Conservation (phyloP, 73 alveolate species). For the Symbiodinium pilosum region DNA sequence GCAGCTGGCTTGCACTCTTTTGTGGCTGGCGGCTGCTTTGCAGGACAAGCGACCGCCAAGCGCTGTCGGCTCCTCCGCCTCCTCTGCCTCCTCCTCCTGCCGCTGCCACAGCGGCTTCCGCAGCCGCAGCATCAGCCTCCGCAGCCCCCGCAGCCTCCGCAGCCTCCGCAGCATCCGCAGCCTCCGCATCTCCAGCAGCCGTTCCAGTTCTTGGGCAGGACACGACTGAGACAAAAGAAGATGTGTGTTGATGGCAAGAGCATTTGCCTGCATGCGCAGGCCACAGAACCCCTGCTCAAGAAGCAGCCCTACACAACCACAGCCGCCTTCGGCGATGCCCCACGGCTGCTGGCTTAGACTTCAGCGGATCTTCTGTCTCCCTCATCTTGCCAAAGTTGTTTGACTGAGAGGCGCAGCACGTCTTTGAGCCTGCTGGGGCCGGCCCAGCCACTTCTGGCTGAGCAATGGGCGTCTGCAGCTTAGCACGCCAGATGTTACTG, state of each 20-base stretch:
- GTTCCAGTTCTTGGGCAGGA: background rate
- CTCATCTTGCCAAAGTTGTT: too few relatives aligned
- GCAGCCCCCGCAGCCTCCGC: background rate
- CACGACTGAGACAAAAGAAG: background rate
- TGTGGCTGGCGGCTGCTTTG: too few relatives aligned
- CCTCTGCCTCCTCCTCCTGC: too few relatives aligned
- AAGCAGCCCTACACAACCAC: slow-evolving; percentile 5
- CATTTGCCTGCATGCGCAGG: background rate
- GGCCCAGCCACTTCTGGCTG: slow-evolving; percentile 8
- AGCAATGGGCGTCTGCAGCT: background rate
- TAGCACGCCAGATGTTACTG: background rate
- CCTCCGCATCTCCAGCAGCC: background rate
- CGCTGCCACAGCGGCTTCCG: background rate
- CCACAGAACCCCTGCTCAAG: background rate
- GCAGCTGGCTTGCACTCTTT: background rate
- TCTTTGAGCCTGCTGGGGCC: background rate
- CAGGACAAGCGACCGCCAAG: background rate
- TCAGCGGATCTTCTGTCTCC: background rate
- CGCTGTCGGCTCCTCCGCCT: too few relatives aligned
- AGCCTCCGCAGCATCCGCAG: background rate
- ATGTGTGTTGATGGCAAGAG: too few relatives aligned
- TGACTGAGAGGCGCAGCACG: background rate
- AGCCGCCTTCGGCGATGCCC: slow-evolving; percentile 7
- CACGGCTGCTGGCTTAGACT: background rate
- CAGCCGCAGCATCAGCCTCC: background rate